Percentiles rank a stretch among this genome's conserved stretches.
Evolutionary conservation across 2,329 filamentous ascomycete species (phyloP).

Genomic region (Fonsecaea nubica): DNA sequence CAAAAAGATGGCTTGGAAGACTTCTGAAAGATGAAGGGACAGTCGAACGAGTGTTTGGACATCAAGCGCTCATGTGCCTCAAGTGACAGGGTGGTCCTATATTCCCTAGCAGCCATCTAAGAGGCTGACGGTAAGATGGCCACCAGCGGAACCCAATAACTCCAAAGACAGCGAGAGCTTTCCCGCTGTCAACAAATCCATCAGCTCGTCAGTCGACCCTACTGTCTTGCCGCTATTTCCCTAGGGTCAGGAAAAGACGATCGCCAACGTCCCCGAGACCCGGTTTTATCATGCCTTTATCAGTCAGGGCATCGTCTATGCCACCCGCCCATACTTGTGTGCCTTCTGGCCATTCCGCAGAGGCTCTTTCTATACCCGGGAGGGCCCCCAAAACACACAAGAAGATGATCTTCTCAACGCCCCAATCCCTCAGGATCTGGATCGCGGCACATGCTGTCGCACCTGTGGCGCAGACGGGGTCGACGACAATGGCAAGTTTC

Average conservation of each 20-base stretch:
- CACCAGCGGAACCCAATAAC: background rate
- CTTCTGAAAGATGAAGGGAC: slow-evolving; percentile 79
- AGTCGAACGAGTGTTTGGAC: slow-evolving; percentile 74
- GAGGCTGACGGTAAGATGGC: background rate
- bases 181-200: background rate
- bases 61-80: slow-evolving; percentile 79
- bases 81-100: slow-evolving; percentile 48
- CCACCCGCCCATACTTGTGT: slow-evolving; percentile 77
- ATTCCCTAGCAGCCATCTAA: background rate
- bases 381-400: slow-evolving; percentile 75
- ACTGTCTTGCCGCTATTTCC: slow-evolving; percentile 63
- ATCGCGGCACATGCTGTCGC: slow-evolving; percentile 89
- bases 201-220: background rate
- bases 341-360: slow-evolving; percentile 71
- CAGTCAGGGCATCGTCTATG: slow-evolving; percentile 75
- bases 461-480: slow-evolving; percentile 92
- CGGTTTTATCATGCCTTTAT: slow-evolving; percentile 87
- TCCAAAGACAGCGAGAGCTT: background rate
- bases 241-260: slow-evolving; percentile 84
- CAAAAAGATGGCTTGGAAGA: slow-evolving; percentile 76
- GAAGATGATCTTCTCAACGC: slow-evolving; percentile 79
- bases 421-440: slow-evolving; percentile 88
- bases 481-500: slow-evolving; percentile 80
- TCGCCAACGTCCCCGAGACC: slow-evolving; percentile 92
- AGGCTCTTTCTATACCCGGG: slow-evolving; percentile 73